A percentile compares a stretch with the other conserved stretches of the same genome.
Conservation (phyloP, 2,329 filamentous ascomycete species). For the Pyricularia pennisetigena region DNA sequence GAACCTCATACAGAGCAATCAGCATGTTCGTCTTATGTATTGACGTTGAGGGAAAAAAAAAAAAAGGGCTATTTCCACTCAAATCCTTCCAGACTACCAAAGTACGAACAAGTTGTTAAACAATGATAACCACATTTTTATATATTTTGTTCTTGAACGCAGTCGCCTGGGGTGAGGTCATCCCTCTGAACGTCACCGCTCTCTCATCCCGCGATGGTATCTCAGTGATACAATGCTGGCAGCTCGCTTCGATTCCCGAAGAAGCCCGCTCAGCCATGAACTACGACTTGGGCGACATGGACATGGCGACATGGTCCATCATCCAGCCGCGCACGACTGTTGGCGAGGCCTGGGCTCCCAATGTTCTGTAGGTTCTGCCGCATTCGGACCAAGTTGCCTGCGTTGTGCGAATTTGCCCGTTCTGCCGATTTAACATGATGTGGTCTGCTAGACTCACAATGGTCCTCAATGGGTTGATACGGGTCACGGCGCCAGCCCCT, state of each 20-base stretch:
- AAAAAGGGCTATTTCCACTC: background rate
- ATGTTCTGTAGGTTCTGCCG: conserved; percentile 16
- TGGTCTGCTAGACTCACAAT: conserved; percentile 15
- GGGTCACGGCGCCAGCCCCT: conserved; percentile 20
- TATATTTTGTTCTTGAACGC: background rate
- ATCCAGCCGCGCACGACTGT: conserved; percentile 19
- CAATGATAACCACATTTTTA: background rate
- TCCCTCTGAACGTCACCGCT: conserved; percentile 18
- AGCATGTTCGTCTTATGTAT: background rate
- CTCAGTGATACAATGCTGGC: conserved; percentile 20
- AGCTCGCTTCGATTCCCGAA: conserved; percentile 14
- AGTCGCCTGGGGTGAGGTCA: background rate
- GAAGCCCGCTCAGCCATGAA: conserved; percentile 20
- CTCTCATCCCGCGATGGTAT: conserved; percentile 16
- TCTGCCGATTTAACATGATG: background rate
- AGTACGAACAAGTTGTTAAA: background rate
- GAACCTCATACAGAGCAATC: background rate
- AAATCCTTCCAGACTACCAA: background rate
- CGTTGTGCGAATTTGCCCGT: background rate
- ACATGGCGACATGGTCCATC: conserved; percentile 18
- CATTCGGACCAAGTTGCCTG: background rate
- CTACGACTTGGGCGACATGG: conserved; percentile 19
- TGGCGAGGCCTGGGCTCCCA: conserved; percentile 23
- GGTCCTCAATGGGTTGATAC: conserved; percentile 21
- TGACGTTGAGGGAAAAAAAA: background rate